A percentile compares a stretch with the other conserved stretches of the same genome.
These are phyloP conservation scores for Colletotrichum tamarilloi DNA, from an alignment of 2,329 filamentous ascomycete genomes.

Conservation along the genomic window DNA sequence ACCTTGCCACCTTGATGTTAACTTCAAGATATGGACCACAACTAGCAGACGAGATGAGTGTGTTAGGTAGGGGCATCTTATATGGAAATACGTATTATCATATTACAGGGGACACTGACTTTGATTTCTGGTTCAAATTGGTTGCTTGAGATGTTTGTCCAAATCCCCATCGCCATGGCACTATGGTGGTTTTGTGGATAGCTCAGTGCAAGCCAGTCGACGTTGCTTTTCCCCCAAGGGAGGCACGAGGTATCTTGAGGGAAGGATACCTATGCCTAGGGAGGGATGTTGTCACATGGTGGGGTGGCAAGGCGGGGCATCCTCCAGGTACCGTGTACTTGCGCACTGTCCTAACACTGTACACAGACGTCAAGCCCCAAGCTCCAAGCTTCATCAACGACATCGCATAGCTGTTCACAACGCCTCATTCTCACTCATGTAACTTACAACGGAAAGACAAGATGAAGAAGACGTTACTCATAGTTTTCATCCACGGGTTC, in stretches of 20 bases:
- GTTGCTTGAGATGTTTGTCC: neutral
- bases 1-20: no score
- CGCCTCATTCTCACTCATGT: neutral
- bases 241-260: neutral
- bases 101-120: no score
- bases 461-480: slow-evolving; percentile 82
- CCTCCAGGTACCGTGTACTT: neutral
- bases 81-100: no score
- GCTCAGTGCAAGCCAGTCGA: neutral
- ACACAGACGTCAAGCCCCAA: neutral
- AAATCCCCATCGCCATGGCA: neutral
- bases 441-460: slow-evolving; percentile 48
- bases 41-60: no score
- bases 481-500: slow-evolving; percentile 92
- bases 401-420: slow-evolving; percentile 7
- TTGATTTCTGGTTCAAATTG: neutral
- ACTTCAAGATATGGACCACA: no score
- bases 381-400: neutral
- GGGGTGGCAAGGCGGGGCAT: slow-evolving; percentile 25
- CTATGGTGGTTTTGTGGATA: neutral
- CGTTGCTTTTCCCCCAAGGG: neutral
- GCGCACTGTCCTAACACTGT: slow-evolving; percentile 13
- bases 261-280: no score
- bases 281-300: slow-evolving; percentile 26
- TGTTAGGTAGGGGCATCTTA: no score